Base-by-base conservation (phyloP, 2,329 filamentous ascomycete species). In the Alternaria solani region DNA sequence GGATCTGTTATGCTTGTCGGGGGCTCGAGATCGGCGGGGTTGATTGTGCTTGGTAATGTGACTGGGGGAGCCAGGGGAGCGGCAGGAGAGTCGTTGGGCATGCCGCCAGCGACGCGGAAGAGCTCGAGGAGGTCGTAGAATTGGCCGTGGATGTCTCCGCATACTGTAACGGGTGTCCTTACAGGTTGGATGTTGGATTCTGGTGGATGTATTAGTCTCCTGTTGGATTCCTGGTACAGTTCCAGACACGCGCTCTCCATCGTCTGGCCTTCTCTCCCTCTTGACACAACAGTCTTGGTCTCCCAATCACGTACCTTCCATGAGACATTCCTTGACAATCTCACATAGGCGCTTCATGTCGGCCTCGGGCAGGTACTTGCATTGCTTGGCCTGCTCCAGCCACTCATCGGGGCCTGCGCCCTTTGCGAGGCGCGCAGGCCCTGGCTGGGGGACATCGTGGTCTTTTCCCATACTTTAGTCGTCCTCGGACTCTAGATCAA, bases 101-200 rank as follows among this genome's bases (percentile, higher is more conserved):
- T 97, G 67, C 95, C 95, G 62, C 95, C 95, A 47, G 94, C 93
- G 41, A 99, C 94, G 55, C 94, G 91, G 81, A 99, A 99, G 51
- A 99, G 88, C 83, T 99, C 95, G 63, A 98, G 88, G 9, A 99
- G 85, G 79, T 99, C 95, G 81, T 99, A 98, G 80, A 98, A 98
- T 81, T 99, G 95, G 71, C 95, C 95, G 81, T 99, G 95, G 64
- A 99, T 98, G 78, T 99, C 95, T 76, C 95, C 95, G 75, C 95
- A 98, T 65, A 99, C 91, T 5, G 95, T 99, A 64, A 99, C 95
- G 7, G 95, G 95, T 0, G 95, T 97, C 55, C 91, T 89, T 20
- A 99, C 94, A n/a, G 95, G 95, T 79, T 98, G 95, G 61, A 99
- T 98, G 78, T 99, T 99, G 67, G 94, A 97, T 82, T 99, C 95